Percentiles rank a stretch among this genome's conserved stretches.
These are phyloP conservation scores for Prunus davidiana DNA, from an alignment of 306 rosid species.

Conservation along the genomic window DNA sequence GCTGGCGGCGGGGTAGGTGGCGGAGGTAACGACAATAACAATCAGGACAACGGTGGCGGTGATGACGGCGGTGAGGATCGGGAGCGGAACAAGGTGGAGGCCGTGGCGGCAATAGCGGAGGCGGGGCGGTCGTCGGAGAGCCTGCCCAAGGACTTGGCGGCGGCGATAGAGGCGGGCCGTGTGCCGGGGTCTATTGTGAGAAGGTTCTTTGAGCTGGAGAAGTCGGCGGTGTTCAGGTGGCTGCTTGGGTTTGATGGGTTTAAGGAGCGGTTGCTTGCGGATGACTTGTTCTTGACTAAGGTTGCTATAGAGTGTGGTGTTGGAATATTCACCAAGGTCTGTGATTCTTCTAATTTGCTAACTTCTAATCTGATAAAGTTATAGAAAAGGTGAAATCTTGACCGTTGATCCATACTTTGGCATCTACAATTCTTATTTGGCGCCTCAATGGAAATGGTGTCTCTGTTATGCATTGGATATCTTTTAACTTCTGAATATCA, in stretches of 20 bases:
- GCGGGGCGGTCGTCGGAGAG: constrained; percentile 64
- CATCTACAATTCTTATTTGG: not conserved
- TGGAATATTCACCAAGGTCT: constrained; percentile 86
- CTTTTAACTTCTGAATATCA: not conserved
- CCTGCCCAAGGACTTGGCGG: constrained; percentile 69
- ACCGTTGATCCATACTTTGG: not conserved
- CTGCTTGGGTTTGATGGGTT: constrained; percentile 75
- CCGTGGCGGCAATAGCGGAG: constrained; percentile 54
- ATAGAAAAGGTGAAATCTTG: not conserved
- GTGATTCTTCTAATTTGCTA: not conserved
- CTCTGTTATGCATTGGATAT: not conserved
- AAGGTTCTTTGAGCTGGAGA: constrained; percentile 72
- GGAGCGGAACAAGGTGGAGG: constrained; percentile 63
- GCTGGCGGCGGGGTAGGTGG: constrained; percentile 23
- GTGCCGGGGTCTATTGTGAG: constrained; percentile 67
- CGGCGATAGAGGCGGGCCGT: constrained; percentile 59
- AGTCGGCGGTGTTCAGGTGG: constrained; percentile 61
- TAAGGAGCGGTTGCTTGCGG: constrained; percentile 87
- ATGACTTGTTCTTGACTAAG: constrained; percentile 81
- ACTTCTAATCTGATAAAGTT: not conserved
- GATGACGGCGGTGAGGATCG: constrained; percentile 33
- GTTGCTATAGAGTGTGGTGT: constrained; percentile 85
- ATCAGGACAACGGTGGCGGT: not conserved
- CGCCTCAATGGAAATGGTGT: too few species aligned
- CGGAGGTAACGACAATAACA: not conserved